phyloP scores from a whole-genome alignment of 495 filamentous ascomycete genomes.

The Tuber magnatum region DNA sequence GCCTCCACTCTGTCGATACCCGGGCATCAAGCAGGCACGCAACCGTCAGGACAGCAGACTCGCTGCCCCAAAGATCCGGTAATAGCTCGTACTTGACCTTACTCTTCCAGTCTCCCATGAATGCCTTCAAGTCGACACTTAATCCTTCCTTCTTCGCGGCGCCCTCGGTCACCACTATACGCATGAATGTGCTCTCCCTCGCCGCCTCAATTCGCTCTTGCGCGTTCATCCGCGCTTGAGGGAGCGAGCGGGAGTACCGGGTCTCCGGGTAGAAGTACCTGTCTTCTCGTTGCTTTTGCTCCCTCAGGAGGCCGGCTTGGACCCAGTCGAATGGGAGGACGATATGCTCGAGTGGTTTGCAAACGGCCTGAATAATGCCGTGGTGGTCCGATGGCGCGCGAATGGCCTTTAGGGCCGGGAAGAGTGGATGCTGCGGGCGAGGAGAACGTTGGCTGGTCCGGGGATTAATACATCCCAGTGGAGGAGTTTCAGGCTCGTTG shows the following conservation, averaged over 20 bases:
- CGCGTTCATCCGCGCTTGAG: conserved; percentile 50
- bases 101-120: conserved; percentile 53
- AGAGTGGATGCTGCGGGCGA: conserved; percentile 63
- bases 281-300: conserved; percentile 18
- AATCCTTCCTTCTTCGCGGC: conserved; percentile 45
- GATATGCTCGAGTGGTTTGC: conserved; percentile 51
- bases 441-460: conserved; percentile 57
- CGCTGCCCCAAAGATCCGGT: conserved; percentile 53
- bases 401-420: conserved; percentile 61
- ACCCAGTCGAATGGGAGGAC: conserved; percentile 48
- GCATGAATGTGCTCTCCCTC: conserved; percentile 48
- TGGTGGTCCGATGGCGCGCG: conserved; percentile 69
- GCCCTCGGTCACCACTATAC: conserved; percentile 48
- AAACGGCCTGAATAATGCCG: conserved; percentile 63
- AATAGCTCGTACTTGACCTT: conserved; percentile 53
- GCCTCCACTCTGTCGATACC: conserved; percentile 36
- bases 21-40: conserved; percentile 45
- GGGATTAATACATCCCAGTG: conserved; percentile 72
- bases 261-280: conserved; percentile 25
- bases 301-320: conserved; percentile 40
- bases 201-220: conserved; percentile 55
- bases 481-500: conserved; percentile 56
- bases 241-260: conserved; percentile 46
- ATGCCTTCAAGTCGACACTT: conserved; percentile 47
- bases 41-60: conserved; percentile 53